phyloP scores from a whole-genome alignment of 1,284 basidiomycete genomes.

The Pseudozyma sp. region DNA sequence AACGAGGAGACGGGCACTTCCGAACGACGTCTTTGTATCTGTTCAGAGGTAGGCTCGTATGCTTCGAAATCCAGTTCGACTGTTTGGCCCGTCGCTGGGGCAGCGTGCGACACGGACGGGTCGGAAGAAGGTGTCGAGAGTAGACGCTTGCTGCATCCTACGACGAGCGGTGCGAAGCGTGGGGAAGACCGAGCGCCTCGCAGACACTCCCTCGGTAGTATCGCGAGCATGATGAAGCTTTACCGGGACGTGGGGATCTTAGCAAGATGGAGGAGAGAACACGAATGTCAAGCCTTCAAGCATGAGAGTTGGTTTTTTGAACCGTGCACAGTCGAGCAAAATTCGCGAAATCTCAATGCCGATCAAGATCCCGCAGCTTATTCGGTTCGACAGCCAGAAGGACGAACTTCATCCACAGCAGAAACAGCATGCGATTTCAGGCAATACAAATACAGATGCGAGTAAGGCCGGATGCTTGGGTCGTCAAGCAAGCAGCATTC shows the following conservation, averaged over 20 bases:
- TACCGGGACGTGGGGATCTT: background rate
- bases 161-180: background rate
- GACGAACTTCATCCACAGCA: too few relatives aligned
- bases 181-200: constrained; percentile 7
- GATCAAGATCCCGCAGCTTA: constrained; percentile 30
- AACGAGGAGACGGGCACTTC: constrained; percentile 54
- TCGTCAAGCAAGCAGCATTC: background rate
- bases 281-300: background rate
- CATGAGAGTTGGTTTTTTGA: background rate
- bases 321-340: constrained; percentile 17
- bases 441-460: constrained; percentile 14
- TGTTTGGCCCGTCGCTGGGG: constrained; percentile 37
- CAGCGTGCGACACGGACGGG: constrained; percentile 18
- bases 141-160: constrained; percentile 4
- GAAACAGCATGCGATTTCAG: too few relatives aligned
- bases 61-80: constrained; percentile 47
- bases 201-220: constrained; percentile 16
- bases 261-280: background rate
- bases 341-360: constrained; percentile 8
- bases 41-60: constrained; percentile 28
- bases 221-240: constrained; percentile 19
- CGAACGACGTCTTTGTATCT: constrained; percentile 11
- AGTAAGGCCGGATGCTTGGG: background rate
- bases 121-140: constrained; percentile 38
- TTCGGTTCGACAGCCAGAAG: background rate